These are phyloP conservation scores for Geotrichum bryndzae DNA, from an alignment of 1,139 yeast genomes.

Conservation along the genomic window DNA sequence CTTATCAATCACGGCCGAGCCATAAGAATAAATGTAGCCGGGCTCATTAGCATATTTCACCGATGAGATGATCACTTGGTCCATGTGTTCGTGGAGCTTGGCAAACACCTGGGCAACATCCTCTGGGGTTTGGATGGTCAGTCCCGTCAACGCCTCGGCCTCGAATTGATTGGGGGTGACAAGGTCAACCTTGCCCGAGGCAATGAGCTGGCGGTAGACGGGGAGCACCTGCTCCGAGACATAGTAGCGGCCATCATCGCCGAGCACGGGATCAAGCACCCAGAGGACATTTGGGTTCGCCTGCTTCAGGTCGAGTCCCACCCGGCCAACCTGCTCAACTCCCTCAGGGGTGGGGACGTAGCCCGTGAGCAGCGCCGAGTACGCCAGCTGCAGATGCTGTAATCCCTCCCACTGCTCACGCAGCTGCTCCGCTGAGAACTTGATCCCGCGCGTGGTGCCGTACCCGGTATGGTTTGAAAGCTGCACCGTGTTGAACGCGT, in stretches of 20 bases:
- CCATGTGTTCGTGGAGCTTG: constrained; percentile 35
- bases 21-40: constrained; percentile 40
- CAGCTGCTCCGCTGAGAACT: constrained; percentile 41
- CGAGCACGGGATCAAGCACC: constrained; percentile 89
- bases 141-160: constrained; percentile 62
- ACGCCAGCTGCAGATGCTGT: constrained; percentile 40
- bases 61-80: constrained; percentile 67
- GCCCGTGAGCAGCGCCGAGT: constrained; percentile 64
- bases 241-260: constrained; percentile 81
- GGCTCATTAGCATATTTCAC: constrained; percentile 32
- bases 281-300: constrained; percentile 39
- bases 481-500: constrained; percentile 70
- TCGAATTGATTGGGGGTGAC: constrained; percentile 93
- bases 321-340: constrained; percentile 44
- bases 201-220: constrained; percentile 54
- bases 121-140: constrained; percentile 40
- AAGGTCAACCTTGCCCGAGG: constrained; percentile 50
- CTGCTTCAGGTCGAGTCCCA: constrained; percentile 33
- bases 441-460: constrained; percentile 48
- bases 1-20: not conserved
- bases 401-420: constrained; percentile 45
- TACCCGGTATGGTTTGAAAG: constrained; percentile 80
- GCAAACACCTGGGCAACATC: constrained; percentile 45
- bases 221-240: constrained; percentile 67
- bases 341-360: constrained; percentile 59